Conservation (phyloP, 1,284 basidiomycete genomes). For the Malassezia obtusa region DNA sequence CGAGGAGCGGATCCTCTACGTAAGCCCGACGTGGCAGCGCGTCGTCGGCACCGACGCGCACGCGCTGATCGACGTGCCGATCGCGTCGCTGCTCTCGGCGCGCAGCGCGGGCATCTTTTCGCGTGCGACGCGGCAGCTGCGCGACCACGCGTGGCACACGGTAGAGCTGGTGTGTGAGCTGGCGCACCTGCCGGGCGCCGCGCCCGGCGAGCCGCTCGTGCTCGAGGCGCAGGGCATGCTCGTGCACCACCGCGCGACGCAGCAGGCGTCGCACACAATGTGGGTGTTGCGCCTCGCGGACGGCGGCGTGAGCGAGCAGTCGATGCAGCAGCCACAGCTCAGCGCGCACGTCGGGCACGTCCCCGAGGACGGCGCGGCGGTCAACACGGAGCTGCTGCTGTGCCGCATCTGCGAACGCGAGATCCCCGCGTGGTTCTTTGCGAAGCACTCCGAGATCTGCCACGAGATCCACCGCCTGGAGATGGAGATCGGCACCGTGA, state of each 20-base stretch:
- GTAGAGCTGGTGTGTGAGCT: constrained; percentile 75
- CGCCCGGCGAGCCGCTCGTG: constrained; percentile 57
- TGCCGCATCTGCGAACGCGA: constrained; percentile 97
- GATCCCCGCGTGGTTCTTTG: constrained; percentile 98
- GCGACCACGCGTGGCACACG: constrained; percentile 85
- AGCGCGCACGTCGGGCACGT: neutral
- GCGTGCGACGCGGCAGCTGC: constrained; percentile 73
- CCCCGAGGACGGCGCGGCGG: constrained; percentile 29
- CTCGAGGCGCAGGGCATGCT: constrained; percentile 99
- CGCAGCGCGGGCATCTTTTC: constrained; percentile 77
- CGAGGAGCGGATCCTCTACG: constrained; percentile 74
- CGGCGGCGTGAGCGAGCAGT: neutral
- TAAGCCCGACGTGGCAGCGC: constrained; percentile 86
- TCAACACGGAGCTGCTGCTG: constrained; percentile 64
- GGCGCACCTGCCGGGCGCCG: constrained; percentile 29
- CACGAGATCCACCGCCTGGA: constrained; percentile 91
- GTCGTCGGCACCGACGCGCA: constrained; percentile 77
- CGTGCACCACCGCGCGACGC: constrained; percentile 80
- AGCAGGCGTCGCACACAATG: constrained; percentile 88
- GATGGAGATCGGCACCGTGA: constrained; percentile 84
- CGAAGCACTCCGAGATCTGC: constrained; percentile 99
- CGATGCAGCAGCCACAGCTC: neutral
- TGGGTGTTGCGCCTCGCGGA: constrained; percentile 67
- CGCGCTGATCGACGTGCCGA: constrained; percentile 65
- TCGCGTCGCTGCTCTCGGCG: constrained; percentile 71